A percentile compares a stretch with the other conserved stretches of the same genome.
These are phyloP conservation scores for Phytophthora hibernalis DNA, from an alignment of 352 stramenopile species.

Conservation along the genomic window DNA sequence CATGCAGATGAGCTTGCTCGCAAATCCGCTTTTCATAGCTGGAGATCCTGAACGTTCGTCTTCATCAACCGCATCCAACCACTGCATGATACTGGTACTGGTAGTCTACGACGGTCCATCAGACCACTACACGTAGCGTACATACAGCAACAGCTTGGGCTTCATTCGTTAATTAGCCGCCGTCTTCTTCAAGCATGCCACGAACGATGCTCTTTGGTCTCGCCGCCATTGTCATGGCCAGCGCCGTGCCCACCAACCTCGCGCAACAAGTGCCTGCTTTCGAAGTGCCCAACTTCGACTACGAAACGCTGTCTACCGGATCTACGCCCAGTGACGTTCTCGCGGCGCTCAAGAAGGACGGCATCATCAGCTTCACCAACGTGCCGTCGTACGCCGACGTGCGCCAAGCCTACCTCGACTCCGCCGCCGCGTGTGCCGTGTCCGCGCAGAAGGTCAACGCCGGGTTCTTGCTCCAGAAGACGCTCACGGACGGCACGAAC, in stretches of 20 bases:
- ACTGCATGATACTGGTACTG: too few species aligned
- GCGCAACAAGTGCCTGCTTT: slow-evolving; percentile 47
- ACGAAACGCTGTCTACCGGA: slow-evolving; percentile 41
- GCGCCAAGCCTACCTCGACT: slow-evolving; percentile 54
- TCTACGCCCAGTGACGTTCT: slow-evolving; percentile 51
- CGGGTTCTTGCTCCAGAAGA: slow-evolving; percentile 65
- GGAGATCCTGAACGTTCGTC: too few species aligned
- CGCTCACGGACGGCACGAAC: slow-evolving; percentile 64
- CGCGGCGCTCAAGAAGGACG: slow-evolving; percentile 62
- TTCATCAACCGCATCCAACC: too few species aligned
- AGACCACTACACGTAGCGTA: too few species aligned
- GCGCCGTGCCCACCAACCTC: slow-evolving; percentile 18
- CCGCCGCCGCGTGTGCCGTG: slow-evolving; percentile 61
- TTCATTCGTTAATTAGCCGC: neutral
- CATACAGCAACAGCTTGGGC: too few species aligned
- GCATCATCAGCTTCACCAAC: slow-evolving; percentile 74
- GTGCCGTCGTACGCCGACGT: slow-evolving; percentile 56
- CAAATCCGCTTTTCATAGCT: neutral
- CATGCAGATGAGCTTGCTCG: neutral
- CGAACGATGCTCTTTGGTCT: slow-evolving; percentile 28
- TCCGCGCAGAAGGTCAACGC: slow-evolving; percentile 32
- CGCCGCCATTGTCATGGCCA: slow-evolving; percentile 17
- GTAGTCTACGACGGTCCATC: too few species aligned
- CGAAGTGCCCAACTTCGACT: slow-evolving; percentile 64
- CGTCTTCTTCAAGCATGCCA: neutral